Evolutionary conservation across 495 filamentous ascomycete species (phyloP), one percentile per base, ranked within the genome.

Genomic region (Penicillium cataractarum): DNA sequence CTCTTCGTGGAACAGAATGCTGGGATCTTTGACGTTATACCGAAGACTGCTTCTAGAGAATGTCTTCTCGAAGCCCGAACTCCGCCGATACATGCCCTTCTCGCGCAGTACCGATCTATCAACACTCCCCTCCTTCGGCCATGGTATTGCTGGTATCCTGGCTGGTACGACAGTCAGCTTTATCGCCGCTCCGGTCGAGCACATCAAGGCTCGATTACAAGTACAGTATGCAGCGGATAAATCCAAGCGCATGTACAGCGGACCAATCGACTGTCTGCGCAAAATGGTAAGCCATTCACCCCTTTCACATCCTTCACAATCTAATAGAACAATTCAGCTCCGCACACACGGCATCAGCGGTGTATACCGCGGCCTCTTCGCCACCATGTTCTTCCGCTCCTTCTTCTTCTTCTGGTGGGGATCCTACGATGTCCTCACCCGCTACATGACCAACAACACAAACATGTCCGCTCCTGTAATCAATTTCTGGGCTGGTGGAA

Each of bases 341-440:
- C 63, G 69, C 27, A 73, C 78, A 42, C 91, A 97, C 68, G 95
- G 94, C 13, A 70, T 97, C 3, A 64, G 73, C 15, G 94, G 94
- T 17, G 72, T 97, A 1, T 97, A 92, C 76, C 92, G 92, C 67
- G 95, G 95, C 0, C 78, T 99, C 35, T 80, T 72, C 31, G 90
- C 95, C 1, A 99, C 95, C 0, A 80, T 97, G 32, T 67, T 99
- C 54, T 97, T 97, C 78, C 84, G 95, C 24, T 86, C 88, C 6
- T 96, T 92, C 76, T 99, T 99, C 82, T 96, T 97, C 83, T 95
- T 90, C 79, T 97, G 92, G 94, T 99, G 95, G 95, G 89, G 89
- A 12, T 88, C 86, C 37, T 99, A 99, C 76, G 93, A 96, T 64
- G 55, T 97, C 21, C 81, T 97, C 59, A 91, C 90, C 17, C 80